Evolutionary conservation across 108 stramenopile species (phyloP), one percentile per base, ranked within the genome.

Genomic region (Fragilaria radians): DNA sequence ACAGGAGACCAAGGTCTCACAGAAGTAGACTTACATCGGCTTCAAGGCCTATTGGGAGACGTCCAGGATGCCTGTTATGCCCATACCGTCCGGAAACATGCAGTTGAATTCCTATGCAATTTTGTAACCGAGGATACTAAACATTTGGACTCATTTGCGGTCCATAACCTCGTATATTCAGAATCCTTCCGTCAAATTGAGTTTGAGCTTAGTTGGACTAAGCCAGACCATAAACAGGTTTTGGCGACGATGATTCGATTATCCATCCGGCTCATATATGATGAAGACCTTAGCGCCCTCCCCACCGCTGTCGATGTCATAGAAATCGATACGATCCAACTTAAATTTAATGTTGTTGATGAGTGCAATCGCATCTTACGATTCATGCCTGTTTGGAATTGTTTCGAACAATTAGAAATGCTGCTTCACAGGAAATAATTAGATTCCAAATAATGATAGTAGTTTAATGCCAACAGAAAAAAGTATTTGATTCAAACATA

Each of bases 1-100:
- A 2, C 26, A 9, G 55, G 24, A 1, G 24, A 57, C 3, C 2
- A 34, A 3, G 30, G 18, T 11, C 28, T 4, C 14, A 36, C 22
- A 22, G 29, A 33, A 3, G 19, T n/a, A 7, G 31, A n/a, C 1
- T 5, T 57, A 7, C 32, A 3, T 22, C 18, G 19, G 28, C 18
- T 57, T 1, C 55, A 7, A 34, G 24, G 19, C 2, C 4, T 32
- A 19, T 21, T 34, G 19, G 55, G 55, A 21, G 32, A 57, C 19
- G 19, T 57, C 32, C 34, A 57, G 19, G 55, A 57, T 19, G 4
- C 31, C 1, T 57, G 55, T 32, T 57, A 57, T 36, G 31, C 32
- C 22, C 21, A 57, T 36, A 18, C 28, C 2, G 55, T 57, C 2
- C 28, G 31, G 21, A 57, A 57, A 28, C 19, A 57, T 3, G 55